Conservation (phyloP, 2,329 filamentous ascomycete genomes). For the Anthostomella pinea region DNA sequence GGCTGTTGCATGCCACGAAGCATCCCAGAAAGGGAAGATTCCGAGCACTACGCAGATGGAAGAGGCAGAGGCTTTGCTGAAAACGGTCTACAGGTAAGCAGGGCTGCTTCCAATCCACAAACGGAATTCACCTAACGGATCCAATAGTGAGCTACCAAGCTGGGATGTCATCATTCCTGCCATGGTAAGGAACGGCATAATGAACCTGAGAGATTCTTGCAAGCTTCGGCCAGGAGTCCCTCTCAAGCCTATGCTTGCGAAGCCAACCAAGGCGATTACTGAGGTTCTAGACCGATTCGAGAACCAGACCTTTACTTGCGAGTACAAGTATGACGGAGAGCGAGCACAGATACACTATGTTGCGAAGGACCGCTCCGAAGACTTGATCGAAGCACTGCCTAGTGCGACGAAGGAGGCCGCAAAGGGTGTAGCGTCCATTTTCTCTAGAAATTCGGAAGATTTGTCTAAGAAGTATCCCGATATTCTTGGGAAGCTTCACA, state of each 20-base stretch:
- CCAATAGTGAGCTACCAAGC: constrained; percentile 87
- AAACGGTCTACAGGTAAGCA: constrained; percentile 79
- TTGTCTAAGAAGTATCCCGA: constrained; percentile 97
- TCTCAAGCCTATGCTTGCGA: constrained; percentile 97
- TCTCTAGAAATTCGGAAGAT: constrained; percentile 96
- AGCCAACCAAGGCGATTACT: constrained; percentile 96
- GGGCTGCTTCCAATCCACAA: not conserved
- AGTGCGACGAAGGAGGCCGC: constrained; percentile 63
- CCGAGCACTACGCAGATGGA: constrained; percentile 75
- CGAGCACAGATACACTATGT: constrained; percentile 98
- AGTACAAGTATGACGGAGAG: constrained; percentile 99
- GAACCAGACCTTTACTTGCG: constrained; percentile 91
- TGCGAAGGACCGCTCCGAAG: constrained; percentile 69
- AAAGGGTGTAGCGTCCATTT: constrained; percentile 83
- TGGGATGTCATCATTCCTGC: constrained; percentile 94
- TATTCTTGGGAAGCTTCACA: constrained; percentile 80
- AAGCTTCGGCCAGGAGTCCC: constrained; percentile 92
- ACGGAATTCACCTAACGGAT: constrained; percentile 3
- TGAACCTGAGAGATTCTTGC: constrained; percentile 78
- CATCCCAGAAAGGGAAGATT: constrained; percentile 64
- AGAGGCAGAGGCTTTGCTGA: constrained; percentile 80
- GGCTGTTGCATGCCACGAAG: constrained; percentile 81
- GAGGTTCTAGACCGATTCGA: constrained; percentile 97
- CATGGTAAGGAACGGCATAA: constrained; percentile 82
- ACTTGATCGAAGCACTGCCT: constrained; percentile 61